Base-by-base conservation (phyloP, 208 protist genomes). In the Trypanosoma melophagium region DNA sequence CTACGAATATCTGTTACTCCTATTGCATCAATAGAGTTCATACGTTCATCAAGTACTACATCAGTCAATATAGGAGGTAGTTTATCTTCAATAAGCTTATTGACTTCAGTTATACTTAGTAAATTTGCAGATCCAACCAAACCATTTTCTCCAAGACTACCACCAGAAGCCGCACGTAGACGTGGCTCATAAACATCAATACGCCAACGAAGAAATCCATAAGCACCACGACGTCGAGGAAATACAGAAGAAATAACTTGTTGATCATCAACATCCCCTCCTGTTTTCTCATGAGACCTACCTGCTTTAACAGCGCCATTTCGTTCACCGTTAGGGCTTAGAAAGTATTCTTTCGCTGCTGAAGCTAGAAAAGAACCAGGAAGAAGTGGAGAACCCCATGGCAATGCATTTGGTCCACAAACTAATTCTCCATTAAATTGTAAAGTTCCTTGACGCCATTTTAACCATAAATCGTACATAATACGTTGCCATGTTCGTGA, bases 191-290 rank as follows among this genome's bases (percentile, higher is more conserved):
- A 84, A 12, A 80, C 68, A 58, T 94, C 89, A 52, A 94, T 73
- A 45, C 74, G 80, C 89, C 89, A 94, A 19, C 80, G 71, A 57
- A 94, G 69, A 66, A 87, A 94, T 31, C 74, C 80, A 76, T 92
- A 94, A 13, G 66, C 66, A 8, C 81, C 81, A 7, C 85, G 80
- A 51, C 84, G 80, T 8, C 83, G 66, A 13, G 79, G 67, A 22
- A 31, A 19, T 35, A 79, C 52, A 41, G 74, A 64, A 14, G 69
- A 54, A 45, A 60, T 21, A 21, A 56, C 16, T 55, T 63, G 28
- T 13, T 60, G 3, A 16, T 72, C 66, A 41, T 45, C 51, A 14
- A 25, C 50, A 52, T 45, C 54, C 17, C 45, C 50, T 35, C 21
- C 55, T 17, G 35, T 44, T 14, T 53, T 69, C 41, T 64, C 68